phyloP scores from a whole-genome alignment of 164 flowering plant species.

The Magnolia changhungtana region DNA sequence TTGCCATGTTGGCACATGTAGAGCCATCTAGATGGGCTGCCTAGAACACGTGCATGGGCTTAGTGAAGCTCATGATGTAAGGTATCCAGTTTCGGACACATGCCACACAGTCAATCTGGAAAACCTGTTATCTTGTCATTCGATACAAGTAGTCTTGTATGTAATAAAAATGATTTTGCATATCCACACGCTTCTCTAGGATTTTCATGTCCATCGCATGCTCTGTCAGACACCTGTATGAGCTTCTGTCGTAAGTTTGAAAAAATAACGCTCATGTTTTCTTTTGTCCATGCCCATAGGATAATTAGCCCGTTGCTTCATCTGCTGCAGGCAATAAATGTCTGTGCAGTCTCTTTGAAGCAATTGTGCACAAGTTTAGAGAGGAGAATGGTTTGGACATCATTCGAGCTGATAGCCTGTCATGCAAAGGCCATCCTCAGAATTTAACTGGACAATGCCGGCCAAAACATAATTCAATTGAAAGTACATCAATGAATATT shows the following conservation, averaged over 20 bases:
- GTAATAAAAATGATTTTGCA: neutral
- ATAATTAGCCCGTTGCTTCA: conserved; percentile 57
- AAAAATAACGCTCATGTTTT: conserved; percentile 53
- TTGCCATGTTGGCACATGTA: too few relatives aligned
- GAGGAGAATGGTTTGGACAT: conserved; percentile 61
- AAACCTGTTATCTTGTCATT: too few relatives aligned
- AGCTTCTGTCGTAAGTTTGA: neutral
- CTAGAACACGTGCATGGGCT: too few relatives aligned
- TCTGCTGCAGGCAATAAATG: conserved; percentile 63
- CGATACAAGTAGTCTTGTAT: neutral
- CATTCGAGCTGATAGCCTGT: conserved; percentile 67
- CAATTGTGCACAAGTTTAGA: conserved; percentile 91
- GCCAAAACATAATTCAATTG: neutral
- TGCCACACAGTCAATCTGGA: too few relatives aligned
- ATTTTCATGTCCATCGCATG: neutral
- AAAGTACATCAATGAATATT: too few relatives aligned
- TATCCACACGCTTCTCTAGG: neutral
- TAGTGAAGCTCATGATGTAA: too few relatives aligned
- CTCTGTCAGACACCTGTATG: neutral
- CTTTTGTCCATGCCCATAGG: conserved; percentile 85
- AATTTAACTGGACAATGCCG: neutral
- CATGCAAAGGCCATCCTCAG: too few relatives aligned
- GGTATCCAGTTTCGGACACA: too few relatives aligned
- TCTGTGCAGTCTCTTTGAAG: conserved; percentile 77
- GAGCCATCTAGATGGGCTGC: too few relatives aligned